phyloP scores from a whole-genome alignment of 805 yeast genomes.

The Diddensiella santjacobensis region DNA sequence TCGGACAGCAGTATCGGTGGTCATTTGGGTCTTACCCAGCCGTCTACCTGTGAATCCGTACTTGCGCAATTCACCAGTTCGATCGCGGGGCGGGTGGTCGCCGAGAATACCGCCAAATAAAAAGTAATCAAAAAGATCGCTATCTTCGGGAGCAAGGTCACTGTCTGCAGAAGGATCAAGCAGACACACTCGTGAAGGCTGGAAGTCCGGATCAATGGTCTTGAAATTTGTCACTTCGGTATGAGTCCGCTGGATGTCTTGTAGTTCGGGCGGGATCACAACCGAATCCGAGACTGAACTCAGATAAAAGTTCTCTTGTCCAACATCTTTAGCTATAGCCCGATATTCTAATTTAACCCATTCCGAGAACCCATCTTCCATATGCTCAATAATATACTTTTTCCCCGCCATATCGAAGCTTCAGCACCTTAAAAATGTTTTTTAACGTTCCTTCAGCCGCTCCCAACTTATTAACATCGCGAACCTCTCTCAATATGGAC shows the following conservation, averaged over 20 bases:
- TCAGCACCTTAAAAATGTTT: too few relatives aligned
- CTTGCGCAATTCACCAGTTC: constrained; percentile 86
- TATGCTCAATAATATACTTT: constrained; percentile 91
- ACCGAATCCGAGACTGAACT: constrained; percentile 71
- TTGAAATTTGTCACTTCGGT: constrained; percentile 48
- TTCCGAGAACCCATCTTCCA: constrained; percentile 95
- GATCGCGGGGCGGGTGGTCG: constrained; percentile 80
- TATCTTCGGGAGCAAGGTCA: constrained; percentile 72
- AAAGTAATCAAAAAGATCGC: constrained; percentile 68
- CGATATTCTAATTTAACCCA: constrained; percentile 91
- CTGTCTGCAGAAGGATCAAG: constrained; percentile 82
- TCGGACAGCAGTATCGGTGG: constrained; percentile 95
- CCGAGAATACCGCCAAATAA: constrained; percentile 97
- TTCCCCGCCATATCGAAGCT: constrained; percentile 43
- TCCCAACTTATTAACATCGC: too few relatives aligned
- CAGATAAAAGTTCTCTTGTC: constrained; percentile 66
- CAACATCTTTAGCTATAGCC: constrained; percentile 79
- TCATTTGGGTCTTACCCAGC: constrained; percentile 87
- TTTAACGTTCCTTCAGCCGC: too few relatives aligned
- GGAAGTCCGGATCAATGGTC: constrained; percentile 36
- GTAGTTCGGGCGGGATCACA: constrained; percentile 61
- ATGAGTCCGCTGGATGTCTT: constrained; percentile 73
- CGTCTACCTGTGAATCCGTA: constrained; percentile 86
- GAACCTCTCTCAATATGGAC: too few relatives aligned
- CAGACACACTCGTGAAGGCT: constrained; percentile 60